Evolutionary conservation across 805 yeast species (phyloP).

Genomic region (Candida boidinii): DNA sequence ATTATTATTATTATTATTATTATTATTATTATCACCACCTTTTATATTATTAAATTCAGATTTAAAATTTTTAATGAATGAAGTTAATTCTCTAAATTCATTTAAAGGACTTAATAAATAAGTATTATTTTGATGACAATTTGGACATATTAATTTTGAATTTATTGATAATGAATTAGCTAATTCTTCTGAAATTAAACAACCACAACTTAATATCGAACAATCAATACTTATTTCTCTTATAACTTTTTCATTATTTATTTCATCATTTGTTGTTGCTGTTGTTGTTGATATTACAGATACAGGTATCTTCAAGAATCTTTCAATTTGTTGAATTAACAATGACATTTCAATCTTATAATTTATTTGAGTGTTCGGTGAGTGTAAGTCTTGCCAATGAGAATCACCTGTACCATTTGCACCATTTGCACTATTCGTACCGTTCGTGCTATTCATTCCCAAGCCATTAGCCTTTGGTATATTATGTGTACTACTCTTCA

Average conservation of each 20-base stretch:
- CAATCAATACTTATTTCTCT: constrained; percentile 18
- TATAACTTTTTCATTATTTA: too few relatives aligned
- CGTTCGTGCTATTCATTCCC: too few relatives aligned
- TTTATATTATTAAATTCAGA: constrained; percentile 6
- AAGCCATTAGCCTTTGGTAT: too few relatives aligned
- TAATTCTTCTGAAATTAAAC: constrained; percentile 27
- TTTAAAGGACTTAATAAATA: constrained; percentile 23
- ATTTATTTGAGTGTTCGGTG: constrained; percentile 14
- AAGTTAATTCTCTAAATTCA: constrained; percentile 22
- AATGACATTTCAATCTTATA: background rate
- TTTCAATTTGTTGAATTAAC: constrained; percentile 8
- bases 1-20: too few relatives aligned
- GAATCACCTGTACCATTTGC: too few relatives aligned
- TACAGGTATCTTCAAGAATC: constrained; percentile 12
- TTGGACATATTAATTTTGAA: constrained; percentile 25
- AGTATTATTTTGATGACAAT: constrained; percentile 19
- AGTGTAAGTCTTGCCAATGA: too few relatives aligned
- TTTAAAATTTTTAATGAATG: constrained; percentile 6
- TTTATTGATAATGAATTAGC: constrained; percentile 13
- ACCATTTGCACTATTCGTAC: too few relatives aligned
- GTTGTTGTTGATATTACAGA: constrained; percentile 14
- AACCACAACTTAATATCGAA: constrained; percentile 31
- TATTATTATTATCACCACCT: too few relatives aligned
- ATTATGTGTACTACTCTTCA: too few relatives aligned
- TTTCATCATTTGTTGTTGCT: constrained; percentile 13